A percentile compares a stretch with the other conserved stretches of the same genome.
Conservation (phyloP, 495 filamentous ascomycete genomes). For the Aspergillus steynii region DNA sequence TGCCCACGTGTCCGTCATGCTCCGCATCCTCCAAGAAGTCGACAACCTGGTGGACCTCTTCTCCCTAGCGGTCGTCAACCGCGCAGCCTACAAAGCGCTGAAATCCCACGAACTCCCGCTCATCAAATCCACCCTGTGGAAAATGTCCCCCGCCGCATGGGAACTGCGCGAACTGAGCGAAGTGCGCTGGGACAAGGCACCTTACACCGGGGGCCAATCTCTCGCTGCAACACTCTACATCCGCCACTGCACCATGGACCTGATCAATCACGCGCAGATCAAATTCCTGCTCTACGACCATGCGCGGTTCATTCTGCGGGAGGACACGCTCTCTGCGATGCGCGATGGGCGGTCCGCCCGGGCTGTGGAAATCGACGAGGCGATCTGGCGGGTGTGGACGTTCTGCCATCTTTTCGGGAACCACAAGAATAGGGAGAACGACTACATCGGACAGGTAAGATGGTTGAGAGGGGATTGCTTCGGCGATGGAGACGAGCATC, state of each 20-base stretch:
- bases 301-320: neutral
- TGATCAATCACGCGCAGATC: constrained; percentile 3
- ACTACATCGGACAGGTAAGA: constrained; percentile 8
- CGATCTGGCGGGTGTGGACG: constrained; percentile 15
- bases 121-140: constrained; percentile 8
- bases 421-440: constrained; percentile 11
- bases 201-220: constrained; percentile 1
- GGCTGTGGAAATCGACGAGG: constrained; percentile 9
- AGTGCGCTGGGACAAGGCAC: neutral
- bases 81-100: constrained; percentile 11
- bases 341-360: neutral
- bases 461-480: constrained; percentile 12
- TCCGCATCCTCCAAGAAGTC: constrained; percentile 9
- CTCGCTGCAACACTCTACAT: constrained; percentile 10
- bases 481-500: neutral
- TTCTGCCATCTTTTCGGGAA: constrained; percentile 16
- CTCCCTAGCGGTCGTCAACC: constrained; percentile 11
- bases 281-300: constrained; percentile 12
- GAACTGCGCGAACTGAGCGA: constrained; percentile 16
- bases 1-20: neutral
- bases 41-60: constrained; percentile 13
- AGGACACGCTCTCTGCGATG: neutral
- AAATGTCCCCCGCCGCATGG: constrained; percentile 12
- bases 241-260: constrained; percentile 11
- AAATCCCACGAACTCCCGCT: constrained; percentile 13